Base-by-base conservation (phyloP, 2,329 filamentous ascomycete genomes). In the Diplocarpon mali region DNA sequence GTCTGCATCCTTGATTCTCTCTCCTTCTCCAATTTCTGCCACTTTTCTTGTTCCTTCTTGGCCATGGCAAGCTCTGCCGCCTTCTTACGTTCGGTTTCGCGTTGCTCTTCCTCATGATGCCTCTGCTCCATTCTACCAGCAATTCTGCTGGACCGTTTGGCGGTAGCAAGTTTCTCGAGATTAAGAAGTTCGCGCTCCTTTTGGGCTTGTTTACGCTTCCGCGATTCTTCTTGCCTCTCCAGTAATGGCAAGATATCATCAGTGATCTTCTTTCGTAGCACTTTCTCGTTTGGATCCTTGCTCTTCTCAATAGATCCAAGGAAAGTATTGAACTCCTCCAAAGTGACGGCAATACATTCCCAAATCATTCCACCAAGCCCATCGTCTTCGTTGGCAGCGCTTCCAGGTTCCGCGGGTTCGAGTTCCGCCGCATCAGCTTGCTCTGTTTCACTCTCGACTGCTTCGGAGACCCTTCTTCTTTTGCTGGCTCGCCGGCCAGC, bases 111-210 rank as follows among this genome's bases (percentile, higher is more conserved):
- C 38, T 90, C 80, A 49, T 83, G 71, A 54, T 78, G 81, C 58
- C 88, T 84, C 52, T 78, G 82, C 60, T 95, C 88, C 29, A 79
- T 69, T 60, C 87, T 93, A 52, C 76, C 75, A 14, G 90, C 89
- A 53, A 98, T 78, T 51, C 92, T 79, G 57, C 86, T 94, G 1
- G 92, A 98, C 51, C 92, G 74, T 67, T 98, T 98, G 3, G 92
- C 90, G 45, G 83, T 85, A n/a, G 87, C 87, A 66, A 96, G 75
- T 61, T 92, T 90, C 55, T 90, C 82, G 53, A 94, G 65, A 54
- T 80, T 87, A 42, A 87, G 69, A 16, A 94, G 65, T 57, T 96
- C 90, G 50, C 81, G 85, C 60, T 93, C 78, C 55, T 83, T 71
- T 49, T 79, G 75, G 2, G 69, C 57, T 40, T 83, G 70, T 69